Base-by-base conservation (phyloP, 2,329 filamentous ascomycete species). In the Pestalotiopsis sp. region DNA sequence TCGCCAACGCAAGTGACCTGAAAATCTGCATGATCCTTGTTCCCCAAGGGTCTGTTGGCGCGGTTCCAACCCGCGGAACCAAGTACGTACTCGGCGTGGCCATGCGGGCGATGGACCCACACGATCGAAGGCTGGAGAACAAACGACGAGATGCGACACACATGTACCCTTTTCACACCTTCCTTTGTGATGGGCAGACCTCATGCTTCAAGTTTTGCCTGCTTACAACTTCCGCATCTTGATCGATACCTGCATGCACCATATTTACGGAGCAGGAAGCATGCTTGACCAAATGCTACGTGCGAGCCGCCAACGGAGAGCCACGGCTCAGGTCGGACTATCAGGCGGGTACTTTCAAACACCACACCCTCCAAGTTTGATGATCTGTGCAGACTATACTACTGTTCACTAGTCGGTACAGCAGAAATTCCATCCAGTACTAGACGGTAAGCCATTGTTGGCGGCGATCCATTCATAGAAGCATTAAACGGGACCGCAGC, bases 1-100 rank as follows among this genome's bases (percentile, higher is more conserved):
- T 64, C 61, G 61, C 61, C 61, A 64, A 64, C n/a, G 61, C 61
- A 49, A 64, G 61, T 64, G 61, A 49, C 41, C 61, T 52, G 39
- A 23, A 52, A 45, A 64, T 23, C 38, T 64, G 61, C 61, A 49
- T 49, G 20, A 38, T 20, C 59, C 59, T 39, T 62, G 59, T 39
- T 39, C 31, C 36, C 59, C 59, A 62, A 36, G 59, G 59, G 59
- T 62, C 36, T 39, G n/a, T 36, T 62, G 25, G 59, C 27, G 59
- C 14, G 45, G 45, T 52, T 52, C 45, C 45, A 52, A 52, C 45
- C 36, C 31, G 27, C 59, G 59, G n/a, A 39, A 20, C 59, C 6
- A n/a, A 20, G 31, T 39, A 62, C 59, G 59, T 62, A 62, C 59
- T 39, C 31, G 27, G 57, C 45, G 45, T 52, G 45, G 45, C 45